Evolutionary conservation across 2,329 filamentous ascomycete genomes (phyloP).

Genomic region (Calonectria crousiana): DNA sequence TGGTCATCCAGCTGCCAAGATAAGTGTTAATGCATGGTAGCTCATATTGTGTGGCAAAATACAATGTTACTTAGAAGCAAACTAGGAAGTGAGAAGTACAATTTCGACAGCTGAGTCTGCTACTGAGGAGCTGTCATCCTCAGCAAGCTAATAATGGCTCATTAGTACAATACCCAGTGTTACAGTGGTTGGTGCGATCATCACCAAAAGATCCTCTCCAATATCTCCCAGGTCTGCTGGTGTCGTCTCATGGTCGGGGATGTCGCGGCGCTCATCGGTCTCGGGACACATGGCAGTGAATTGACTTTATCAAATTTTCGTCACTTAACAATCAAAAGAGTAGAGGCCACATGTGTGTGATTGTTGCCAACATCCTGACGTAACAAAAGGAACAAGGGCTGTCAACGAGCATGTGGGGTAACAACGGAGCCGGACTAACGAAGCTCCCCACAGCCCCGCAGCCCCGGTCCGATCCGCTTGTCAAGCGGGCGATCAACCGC

Average conservation of each 20-base stretch:
- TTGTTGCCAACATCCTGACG: neutral
- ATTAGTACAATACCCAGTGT: neutral
- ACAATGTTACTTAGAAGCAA: neutral
- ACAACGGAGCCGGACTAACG: neutral
- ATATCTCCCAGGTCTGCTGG: too few species aligned
- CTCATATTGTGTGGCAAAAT: neutral
- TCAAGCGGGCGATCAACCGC: neutral
- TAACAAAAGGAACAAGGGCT: neutral
- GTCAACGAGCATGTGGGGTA: neutral
- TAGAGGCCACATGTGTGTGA: neutral
- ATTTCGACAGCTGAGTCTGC: neutral
- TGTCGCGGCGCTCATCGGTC: neutral
- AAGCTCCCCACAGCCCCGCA: neutral
- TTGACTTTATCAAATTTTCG: neutral
- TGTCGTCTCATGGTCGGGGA: neutral
- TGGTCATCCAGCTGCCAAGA: conserved; percentile 14
- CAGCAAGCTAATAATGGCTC: neutral
- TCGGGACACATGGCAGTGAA: neutral
- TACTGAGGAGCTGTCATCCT: neutral
- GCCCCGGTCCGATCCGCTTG: neutral
- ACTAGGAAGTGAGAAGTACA: neutral
- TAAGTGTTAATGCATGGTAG: neutral
- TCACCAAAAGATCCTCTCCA: neutral
- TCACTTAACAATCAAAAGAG: neutral
- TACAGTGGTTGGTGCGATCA: neutral